phyloP scores from a whole-genome alignment of 139 green algal species.

The Haematococcus lacustris region DNA sequence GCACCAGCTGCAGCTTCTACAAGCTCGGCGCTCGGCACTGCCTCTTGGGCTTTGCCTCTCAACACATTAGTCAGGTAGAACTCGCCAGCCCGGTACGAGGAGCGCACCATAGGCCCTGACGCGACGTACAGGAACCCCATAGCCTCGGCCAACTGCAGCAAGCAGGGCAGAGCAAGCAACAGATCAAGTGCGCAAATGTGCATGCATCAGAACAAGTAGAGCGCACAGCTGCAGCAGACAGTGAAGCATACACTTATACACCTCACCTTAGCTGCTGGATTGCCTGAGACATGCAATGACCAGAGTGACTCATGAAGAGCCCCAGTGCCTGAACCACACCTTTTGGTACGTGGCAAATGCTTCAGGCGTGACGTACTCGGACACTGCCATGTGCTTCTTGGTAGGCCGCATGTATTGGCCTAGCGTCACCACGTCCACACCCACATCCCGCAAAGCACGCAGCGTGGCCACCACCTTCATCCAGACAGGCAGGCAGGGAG shows the following conservation, averaged over 20 bases:
- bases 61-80: constrained; percentile 24
- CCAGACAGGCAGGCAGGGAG: too few relatives aligned
- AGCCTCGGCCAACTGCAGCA: constrained; percentile 13
- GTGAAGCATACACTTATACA: too few relatives aligned
- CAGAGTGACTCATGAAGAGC: too few relatives aligned
- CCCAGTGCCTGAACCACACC: too few relatives aligned
- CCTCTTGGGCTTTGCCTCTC: neutral
- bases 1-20: neutral
- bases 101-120: constrained; percentile 88
- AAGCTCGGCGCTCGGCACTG: neutral
- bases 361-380: constrained; percentile 94
- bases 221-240: too few relatives aligned
- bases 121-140: constrained; percentile 58
- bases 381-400: constrained; percentile 94
- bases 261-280: too few relatives aligned
- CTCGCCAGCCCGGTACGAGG: constrained; percentile 83
- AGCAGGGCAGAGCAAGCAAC: too few relatives aligned
- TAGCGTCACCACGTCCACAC: constrained; percentile 95
- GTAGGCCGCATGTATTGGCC: constrained; percentile 99
- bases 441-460: constrained; percentile 26
- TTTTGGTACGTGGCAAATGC: constrained; percentile 85
- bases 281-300: too few relatives aligned
- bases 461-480: constrained; percentile 35
- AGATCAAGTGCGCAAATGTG: too few relatives aligned
- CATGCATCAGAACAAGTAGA: too few relatives aligned